A percentile compares a stretch with the other conserved stretches of the same genome.
phyloP scores from a whole-genome alignment of 176 grass and related monocot genomes.

The Oryza nivara region DNA sequence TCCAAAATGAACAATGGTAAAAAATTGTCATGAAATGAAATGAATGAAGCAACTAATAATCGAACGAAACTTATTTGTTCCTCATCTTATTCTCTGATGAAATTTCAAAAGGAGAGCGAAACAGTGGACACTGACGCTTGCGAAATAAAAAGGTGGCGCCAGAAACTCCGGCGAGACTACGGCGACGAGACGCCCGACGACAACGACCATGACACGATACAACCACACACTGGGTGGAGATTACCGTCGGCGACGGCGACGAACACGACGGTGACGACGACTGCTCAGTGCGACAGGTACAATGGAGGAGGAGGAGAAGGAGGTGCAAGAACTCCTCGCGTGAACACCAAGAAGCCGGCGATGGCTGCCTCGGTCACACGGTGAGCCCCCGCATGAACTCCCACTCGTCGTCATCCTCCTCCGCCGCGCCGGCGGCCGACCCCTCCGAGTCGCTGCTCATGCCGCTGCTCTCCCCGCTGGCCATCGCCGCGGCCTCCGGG shows the following conservation, averaged over 20 bases:
- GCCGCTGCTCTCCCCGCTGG: slow-evolving; percentile 33
- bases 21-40: not conserved
- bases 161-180: slow-evolving; percentile 59
- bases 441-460: slow-evolving; percentile 73
- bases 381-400: slow-evolving; percentile 84
- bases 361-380: slow-evolving; percentile 47
- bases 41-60: not conserved
- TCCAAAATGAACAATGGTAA: no score
- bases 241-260: slow-evolving; percentile 17
- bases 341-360: no score
- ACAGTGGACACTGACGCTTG: slow-evolving; percentile 61
- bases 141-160: slow-evolving; percentile 49
- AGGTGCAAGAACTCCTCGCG: not conserved
- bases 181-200: slow-evolving; percentile 53
- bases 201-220: slow-evolving; percentile 59
- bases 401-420: slow-evolving; percentile 82
- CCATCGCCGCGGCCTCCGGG: slow-evolving; percentile 28
- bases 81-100: slow-evolving; percentile 39
- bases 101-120: slow-evolving; percentile 6
- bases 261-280: not conserved
- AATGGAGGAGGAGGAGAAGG: not conserved
- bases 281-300: slow-evolving; percentile 14
- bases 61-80: slow-evolving; percentile 29
- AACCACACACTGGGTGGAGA: slow-evolving; percentile 53
- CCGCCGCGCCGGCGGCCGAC: slow-evolving; percentile 47